A percentile compares a stretch with the other conserved stretches of the same genome.
These are phyloP conservation scores for Magnaporthiopsis rhizophila DNA, from an alignment of 2,329 filamentous ascomycete genomes.

Conservation along the genomic window DNA sequence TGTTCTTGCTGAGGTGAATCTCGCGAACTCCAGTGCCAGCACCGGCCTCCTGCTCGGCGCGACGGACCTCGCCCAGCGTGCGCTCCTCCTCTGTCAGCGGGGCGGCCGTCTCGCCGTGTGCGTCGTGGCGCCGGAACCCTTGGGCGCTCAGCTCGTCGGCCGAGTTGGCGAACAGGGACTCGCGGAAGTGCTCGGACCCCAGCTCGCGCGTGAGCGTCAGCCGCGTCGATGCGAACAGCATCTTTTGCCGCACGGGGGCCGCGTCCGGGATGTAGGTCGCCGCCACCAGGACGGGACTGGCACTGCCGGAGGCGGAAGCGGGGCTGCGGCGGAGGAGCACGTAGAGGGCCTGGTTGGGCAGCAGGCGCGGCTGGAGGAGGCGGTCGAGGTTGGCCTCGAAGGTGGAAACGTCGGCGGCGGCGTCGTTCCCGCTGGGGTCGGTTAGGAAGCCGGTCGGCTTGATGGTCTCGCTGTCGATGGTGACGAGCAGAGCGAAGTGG, in stretches of 20 bases:
- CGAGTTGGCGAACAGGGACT: constrained; percentile 65
- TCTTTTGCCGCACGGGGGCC: constrained; percentile 76
- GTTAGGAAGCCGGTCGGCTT: constrained; percentile 47
- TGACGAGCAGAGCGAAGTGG: constrained; percentile 63
- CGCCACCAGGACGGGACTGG: constrained; percentile 58
- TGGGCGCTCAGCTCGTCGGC: constrained; percentile 58
- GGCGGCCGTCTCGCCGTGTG: constrained; percentile 54
- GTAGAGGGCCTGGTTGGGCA: constrained; percentile 61
- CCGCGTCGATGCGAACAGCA: constrained; percentile 73
- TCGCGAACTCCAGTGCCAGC: constrained; percentile 54
- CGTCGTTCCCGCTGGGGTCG: constrained; percentile 42
- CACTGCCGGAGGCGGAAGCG: constrained; percentile 18
- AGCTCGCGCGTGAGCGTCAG: constrained; percentile 69
- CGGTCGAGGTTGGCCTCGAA: constrained; percentile 56
- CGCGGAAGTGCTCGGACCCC: constrained; percentile 69
- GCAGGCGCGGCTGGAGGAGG: constrained; percentile 54
- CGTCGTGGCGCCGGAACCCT: constrained; percentile 67
- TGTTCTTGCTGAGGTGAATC: constrained; percentile 49
- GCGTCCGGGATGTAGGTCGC: constrained; percentile 73
- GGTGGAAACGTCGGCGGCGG: constrained; percentile 34
- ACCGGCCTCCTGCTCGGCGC: constrained; percentile 67
- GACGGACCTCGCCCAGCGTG: constrained; percentile 62
- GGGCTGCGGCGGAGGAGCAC: constrained; percentile 64
- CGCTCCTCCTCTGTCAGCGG: constrained; percentile 75
- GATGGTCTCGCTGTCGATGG: constrained; percentile 62